phyloP scores from a whole-genome alignment of 2,329 filamentous ascomycete species.

The Fusarium graminum region DNA sequence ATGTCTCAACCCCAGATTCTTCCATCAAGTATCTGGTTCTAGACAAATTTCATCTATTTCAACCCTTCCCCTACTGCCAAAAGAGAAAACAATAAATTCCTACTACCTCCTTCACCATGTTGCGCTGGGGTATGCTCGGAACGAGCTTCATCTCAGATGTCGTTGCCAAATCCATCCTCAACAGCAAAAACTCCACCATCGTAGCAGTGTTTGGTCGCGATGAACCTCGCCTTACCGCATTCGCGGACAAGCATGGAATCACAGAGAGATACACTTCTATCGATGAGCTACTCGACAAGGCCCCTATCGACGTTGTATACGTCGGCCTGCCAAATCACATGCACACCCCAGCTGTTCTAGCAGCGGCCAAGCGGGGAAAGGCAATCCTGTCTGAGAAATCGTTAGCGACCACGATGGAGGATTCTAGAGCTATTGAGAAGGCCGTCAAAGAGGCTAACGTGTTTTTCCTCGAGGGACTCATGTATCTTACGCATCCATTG shows the following conservation, averaged over 20 bases:
- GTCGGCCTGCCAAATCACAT: slow-evolving; percentile 29
- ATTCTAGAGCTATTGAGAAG: not conserved
- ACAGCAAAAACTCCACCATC: slow-evolving; percentile 19
- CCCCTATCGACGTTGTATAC: slow-evolving; percentile 20
- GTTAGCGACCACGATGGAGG: slow-evolving; percentile 17
- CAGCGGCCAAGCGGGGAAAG: slow-evolving; percentile 24
- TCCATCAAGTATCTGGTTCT: not conserved
- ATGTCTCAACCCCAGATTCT: not conserved
- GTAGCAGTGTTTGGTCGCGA: slow-evolving; percentile 16
- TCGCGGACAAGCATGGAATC: slow-evolving; percentile 20
- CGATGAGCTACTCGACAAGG: slow-evolving; percentile 10
- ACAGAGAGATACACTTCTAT: slow-evolving; percentile 10
- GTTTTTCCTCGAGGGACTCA: slow-evolving; percentile 15
- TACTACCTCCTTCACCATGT: not conserved
- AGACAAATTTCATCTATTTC: not conserved
- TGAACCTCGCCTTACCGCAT: not conserved
- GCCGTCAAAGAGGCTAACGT: slow-evolving; percentile 2
- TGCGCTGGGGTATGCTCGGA: slow-evolving; percentile 28
- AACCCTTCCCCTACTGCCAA: not conserved
- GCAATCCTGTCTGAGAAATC: slow-evolving; percentile 25
- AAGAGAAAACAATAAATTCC: accelerated
- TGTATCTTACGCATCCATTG: slow-evolving; percentile 17
- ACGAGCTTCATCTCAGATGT: slow-evolving; percentile 30
- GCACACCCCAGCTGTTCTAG: slow-evolving; percentile 23
- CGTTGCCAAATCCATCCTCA: slow-evolving; percentile 19